A percentile compares a stretch with the other conserved stretches of the same genome.
phyloP scores from a whole-genome alignment of 768 basidiomycete genomes.

The Epithele typhae region DNA sequence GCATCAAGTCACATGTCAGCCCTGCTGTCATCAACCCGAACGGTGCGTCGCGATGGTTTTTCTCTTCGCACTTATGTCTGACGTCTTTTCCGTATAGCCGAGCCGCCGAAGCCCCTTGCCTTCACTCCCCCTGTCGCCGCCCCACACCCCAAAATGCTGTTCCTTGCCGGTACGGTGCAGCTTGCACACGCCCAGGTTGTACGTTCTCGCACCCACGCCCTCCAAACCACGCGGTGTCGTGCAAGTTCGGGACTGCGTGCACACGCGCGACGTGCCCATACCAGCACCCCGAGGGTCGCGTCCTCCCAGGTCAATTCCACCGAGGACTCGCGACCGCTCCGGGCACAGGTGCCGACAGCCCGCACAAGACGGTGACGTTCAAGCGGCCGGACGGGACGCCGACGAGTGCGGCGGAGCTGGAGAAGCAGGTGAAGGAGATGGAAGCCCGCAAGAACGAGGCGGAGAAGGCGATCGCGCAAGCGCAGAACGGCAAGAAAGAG shows the following conservation, averaged over 20 bases:
- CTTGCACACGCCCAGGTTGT: slow-evolving; percentile 68
- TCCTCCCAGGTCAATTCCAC: slow-evolving; percentile 76
- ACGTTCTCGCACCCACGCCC: slow-evolving; percentile 64
- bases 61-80: background rate
- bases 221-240: slow-evolving; percentile 38
- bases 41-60: slow-evolving; percentile 33
- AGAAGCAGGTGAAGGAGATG: slow-evolving; percentile 55
- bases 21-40: slow-evolving; percentile 72
- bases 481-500: slow-evolving; percentile 61
- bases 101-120: slow-evolving; percentile 32
- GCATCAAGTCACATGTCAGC: slow-evolving; percentile 86
- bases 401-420: slow-evolving; percentile 33
- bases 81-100: slow-evolving; percentile 13
- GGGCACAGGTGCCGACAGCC: slow-evolving; percentile 68
- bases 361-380: slow-evolving; percentile 68
- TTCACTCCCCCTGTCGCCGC: slow-evolving; percentile 31
- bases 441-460: slow-evolving; percentile 61
- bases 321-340: slow-evolving; percentile 66
- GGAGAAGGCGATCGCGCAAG: slow-evolving; percentile 63
- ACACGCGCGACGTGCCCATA: slow-evolving; percentile 81
- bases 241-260: slow-evolving; percentile 82
- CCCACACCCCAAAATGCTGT: slow-evolving; percentile 22
- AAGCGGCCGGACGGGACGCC: slow-evolving; percentile 36
- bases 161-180: slow-evolving; percentile 65
- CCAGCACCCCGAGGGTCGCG: slow-evolving; percentile 86